Conservation (phyloP, 2,329 filamentous ascomycete species). For the Ceratocystis lukuohia region DNA sequence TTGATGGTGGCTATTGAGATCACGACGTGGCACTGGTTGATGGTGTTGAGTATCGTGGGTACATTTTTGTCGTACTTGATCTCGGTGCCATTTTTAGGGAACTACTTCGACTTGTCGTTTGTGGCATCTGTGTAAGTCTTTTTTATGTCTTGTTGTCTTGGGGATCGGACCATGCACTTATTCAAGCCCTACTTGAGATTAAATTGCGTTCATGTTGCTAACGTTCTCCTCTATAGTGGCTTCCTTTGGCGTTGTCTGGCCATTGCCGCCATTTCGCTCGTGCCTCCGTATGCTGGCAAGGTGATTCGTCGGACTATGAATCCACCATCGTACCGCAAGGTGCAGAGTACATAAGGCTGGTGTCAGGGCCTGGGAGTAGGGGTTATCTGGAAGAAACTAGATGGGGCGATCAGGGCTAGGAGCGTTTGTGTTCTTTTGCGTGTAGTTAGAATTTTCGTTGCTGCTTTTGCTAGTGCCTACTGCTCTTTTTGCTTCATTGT, state of each 20-base stretch:
- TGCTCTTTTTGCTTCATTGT: background rate
- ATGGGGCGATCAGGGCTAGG: too few relatives aligned
- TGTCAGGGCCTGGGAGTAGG: background rate
- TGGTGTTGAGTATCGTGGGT: conserved; percentile 72
- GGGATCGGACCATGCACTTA: background rate
- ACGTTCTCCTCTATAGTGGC: conserved; percentile 35
- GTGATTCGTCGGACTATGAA: conserved; percentile 71
- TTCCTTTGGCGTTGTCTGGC: conserved; percentile 82
- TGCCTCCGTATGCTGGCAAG: conserved; percentile 81
- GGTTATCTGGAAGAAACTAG: background rate
- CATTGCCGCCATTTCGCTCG: conserved; percentile 64
- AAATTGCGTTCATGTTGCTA: background rate
- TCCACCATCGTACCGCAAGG: conserved; percentile 90
- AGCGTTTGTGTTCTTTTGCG: background rate
- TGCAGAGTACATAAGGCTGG: conserved; percentile 48
- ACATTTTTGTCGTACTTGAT: conserved; percentile 71
- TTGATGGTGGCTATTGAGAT: conserved; percentile 96
- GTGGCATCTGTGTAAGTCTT: conserved; percentile 51
- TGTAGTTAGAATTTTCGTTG: background rate
- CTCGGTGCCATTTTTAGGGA: conserved; percentile 70
- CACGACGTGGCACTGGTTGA: conserved; percentile 90
- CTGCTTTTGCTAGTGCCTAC: conserved; percentile 2
- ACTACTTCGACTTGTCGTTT: conserved; percentile 79
- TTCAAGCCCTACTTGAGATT: too few relatives aligned
- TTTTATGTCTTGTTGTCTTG: background rate